A percentile compares a stretch with the other conserved stretches of the same genome.
These are phyloP conservation scores for Gaultheria prostrata DNA, from an alignment of 148 eudicot species.

Conservation along the genomic window DNA sequence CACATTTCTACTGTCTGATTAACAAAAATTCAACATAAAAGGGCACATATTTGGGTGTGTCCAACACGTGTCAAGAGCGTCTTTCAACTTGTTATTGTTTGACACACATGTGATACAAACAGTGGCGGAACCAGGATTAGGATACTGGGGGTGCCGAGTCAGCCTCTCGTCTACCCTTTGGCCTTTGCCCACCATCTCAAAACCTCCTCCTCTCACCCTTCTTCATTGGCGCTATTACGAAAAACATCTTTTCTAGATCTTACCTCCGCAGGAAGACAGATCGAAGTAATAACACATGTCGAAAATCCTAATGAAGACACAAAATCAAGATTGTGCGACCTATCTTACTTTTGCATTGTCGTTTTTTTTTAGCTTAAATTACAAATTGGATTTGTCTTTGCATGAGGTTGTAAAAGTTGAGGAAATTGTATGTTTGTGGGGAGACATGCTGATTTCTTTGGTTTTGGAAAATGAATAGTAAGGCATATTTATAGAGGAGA, in stretches of 20 bases:
- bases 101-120: no score
- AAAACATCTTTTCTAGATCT: not conserved
- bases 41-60: not conserved
- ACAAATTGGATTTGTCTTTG: not conserved
- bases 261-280: not conserved
- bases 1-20: not conserved
- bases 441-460: not conserved
- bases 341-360: not conserved
- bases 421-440: not conserved
- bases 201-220: not conserved
- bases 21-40: not conserved
- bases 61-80: no score
- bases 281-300: not conserved
- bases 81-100: no score
- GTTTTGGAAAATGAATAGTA: not conserved
- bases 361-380: not conserved
- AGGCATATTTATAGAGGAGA: not conserved
- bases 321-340: not conserved
- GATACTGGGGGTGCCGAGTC: not conserved
- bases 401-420: not conserved
- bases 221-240: not conserved
- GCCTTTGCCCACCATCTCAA: not conserved
- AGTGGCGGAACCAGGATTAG: not conserved
- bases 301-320: not conserved
- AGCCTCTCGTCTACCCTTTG: not conserved